phyloP scores from a whole-genome alignment of 2,329 filamentous ascomycete genomes.

The Alternaria viburni region DNA sequence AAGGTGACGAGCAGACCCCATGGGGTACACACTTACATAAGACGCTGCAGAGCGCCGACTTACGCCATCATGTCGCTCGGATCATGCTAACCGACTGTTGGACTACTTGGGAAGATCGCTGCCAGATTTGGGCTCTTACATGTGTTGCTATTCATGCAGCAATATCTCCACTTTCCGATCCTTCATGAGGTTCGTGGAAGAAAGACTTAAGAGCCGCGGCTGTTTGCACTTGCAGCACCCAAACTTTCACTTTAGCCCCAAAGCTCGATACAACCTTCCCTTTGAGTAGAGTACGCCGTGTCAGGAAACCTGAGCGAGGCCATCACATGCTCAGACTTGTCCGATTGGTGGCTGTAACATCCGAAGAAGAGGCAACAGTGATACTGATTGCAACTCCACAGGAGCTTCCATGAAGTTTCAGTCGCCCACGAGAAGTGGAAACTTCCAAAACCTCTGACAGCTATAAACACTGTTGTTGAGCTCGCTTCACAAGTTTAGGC shows the following conservation, averaged over 20 bases:
- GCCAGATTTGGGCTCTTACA: not conserved
- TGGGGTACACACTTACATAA: not conserved
- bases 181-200: not conserved
- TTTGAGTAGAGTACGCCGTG: not conserved
- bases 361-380: not conserved
- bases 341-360: not conserved
- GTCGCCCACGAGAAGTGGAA: not conserved
- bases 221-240: constrained; percentile 4
- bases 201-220: constrained; percentile 2
- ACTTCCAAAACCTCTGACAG: not conserved
- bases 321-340: not conserved
- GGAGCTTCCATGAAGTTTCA: not conserved
- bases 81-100: not conserved
- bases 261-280: not conserved
- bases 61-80: not conserved
- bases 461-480: not conserved
- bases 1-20: not conserved
- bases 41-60: not conserved
- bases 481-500: not conserved
- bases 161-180: not conserved
- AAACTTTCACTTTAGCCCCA: not conserved
- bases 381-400: not conserved
- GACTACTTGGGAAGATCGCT: not conserved
- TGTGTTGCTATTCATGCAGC: not conserved
- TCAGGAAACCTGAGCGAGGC: not conserved